Conservation (phyloP, 164 flowering plant genomes). For the Euptelea pleiosperma region DNA sequence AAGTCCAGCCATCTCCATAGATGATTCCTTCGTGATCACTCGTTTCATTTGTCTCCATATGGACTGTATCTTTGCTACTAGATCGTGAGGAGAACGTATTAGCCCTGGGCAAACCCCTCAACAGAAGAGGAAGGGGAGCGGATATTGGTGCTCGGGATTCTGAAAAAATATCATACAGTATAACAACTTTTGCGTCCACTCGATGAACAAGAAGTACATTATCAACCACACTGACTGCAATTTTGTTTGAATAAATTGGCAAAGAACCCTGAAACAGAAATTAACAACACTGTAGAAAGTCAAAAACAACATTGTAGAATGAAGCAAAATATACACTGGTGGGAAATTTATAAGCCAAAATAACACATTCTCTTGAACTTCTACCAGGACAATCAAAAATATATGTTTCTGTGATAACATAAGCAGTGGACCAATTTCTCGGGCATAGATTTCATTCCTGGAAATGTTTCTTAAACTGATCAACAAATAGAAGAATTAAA, state of each 20-base stretch:
- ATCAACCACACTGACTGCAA: conserved; percentile 88
- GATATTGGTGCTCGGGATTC: conserved; percentile 89
- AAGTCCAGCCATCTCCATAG: conserved; percentile 88
- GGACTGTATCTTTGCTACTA: conserved; percentile 27
- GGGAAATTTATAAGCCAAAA: neutral
- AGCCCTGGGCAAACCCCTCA: conserved; percentile 57
- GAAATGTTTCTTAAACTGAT: neutral
- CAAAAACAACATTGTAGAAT: neutral
- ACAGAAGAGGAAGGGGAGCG: conserved; percentile 90
- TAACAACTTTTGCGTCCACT: conserved; percentile 95
- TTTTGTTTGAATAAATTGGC: conserved; percentile 80
- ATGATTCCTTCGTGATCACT: conserved; percentile 38
- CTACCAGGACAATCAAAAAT: conserved; percentile 1
- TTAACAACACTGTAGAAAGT: neutral
- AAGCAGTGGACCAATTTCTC: neutral
- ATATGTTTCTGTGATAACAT: neutral
- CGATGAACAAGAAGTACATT: conserved; percentile 93
- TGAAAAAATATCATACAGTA: conserved; percentile 78
- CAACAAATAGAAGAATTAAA: too few relatives aligned
- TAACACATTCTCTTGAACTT: neutral
- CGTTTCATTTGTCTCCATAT: conserved; percentile 32
- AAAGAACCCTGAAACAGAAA: conserved; percentile 69
- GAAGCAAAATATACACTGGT: neutral
- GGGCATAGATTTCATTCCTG: neutral
- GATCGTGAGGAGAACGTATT: conserved; percentile 33